Conservation (phyloP, 176 grass and related monocot species). For the Raddia distichophylla region DNA sequence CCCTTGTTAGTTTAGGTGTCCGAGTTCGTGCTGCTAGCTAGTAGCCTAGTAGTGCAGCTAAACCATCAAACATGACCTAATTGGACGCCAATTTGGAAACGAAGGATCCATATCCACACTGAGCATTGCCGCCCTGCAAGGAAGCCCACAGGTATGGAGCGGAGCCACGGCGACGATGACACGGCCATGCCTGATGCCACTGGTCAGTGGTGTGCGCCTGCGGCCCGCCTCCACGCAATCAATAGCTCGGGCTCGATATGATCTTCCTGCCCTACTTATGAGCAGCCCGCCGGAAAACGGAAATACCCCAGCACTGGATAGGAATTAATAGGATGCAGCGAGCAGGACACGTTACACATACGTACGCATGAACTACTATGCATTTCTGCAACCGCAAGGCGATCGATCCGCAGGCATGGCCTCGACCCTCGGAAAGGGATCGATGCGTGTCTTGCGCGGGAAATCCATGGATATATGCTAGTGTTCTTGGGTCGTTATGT, state of each 20-base stretch:
- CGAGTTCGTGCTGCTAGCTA: too few relatives aligned
- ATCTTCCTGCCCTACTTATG: neutral
- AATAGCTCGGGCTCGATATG: constrained; percentile 27
- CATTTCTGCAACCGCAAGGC: neutral
- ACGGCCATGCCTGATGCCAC: neutral
- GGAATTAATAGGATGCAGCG: neutral
- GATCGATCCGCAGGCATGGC: neutral
- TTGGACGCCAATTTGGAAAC: neutral
- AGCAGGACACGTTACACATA: neutral
- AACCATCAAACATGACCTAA: neutral
- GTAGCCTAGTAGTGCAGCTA: too few relatives aligned
- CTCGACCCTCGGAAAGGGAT: constrained; percentile 8
- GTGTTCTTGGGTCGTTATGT: neutral
- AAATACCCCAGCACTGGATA: neutral
- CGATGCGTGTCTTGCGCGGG: neutral
- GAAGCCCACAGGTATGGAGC: constrained; percentile 37
- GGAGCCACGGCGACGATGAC: neutral
- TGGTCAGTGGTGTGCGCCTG: neutral
- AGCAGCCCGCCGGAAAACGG: neutral
- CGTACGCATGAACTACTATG: too few relatives aligned
- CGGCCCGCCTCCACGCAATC: constrained; percentile 13
- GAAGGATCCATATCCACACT: neutral
- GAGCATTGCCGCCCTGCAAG: neutral
- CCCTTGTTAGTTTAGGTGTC: too few relatives aligned
- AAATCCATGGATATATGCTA: neutral